These are phyloP conservation scores for Lecanosticta acicola DNA, from an alignment of 2,329 filamentous ascomycete genomes.

Conservation along the genomic window DNA sequence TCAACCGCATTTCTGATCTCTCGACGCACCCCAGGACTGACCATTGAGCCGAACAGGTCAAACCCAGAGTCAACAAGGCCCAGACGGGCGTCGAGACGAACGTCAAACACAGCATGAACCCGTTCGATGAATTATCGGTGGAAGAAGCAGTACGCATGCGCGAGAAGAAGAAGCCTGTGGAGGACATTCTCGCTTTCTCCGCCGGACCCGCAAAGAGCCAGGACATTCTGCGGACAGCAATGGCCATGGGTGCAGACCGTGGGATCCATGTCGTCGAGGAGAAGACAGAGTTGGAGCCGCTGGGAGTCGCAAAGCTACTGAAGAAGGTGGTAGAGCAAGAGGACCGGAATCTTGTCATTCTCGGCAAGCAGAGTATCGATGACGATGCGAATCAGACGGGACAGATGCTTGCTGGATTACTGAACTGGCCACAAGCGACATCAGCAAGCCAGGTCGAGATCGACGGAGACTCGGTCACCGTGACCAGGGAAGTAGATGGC, in stretches of 20 bases:
- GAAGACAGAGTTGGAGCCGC: slow-evolving; percentile 78
- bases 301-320: slow-evolving; percentile 87
- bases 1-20: neutral
- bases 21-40: slow-evolving; percentile 4
- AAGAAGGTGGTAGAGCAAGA: slow-evolving; percentile 73
- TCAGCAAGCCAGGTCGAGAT: slow-evolving; percentile 83
- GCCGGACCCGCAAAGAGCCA: slow-evolving; percentile 82
- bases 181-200: slow-evolving; percentile 84
- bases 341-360: slow-evolving; percentile 82
- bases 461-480: slow-evolving; percentile 63
- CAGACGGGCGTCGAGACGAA: slow-evolving; percentile 85
- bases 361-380: slow-evolving; percentile 98
- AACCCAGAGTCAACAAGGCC: slow-evolving; percentile 64
- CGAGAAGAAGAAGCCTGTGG: slow-evolving; percentile 65
- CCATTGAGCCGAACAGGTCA: slow-evolving; percentile 46
- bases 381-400: slow-evolving; percentile 94
- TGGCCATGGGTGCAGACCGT: slow-evolving; percentile 98
- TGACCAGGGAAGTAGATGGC: slow-evolving; percentile 90
- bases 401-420: slow-evolving; percentile 89
- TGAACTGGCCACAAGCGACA: slow-evolving; percentile 92
- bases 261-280: slow-evolving; percentile 66
- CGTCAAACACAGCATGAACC: slow-evolving; percentile 98
- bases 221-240: slow-evolving; percentile 87
- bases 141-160: slow-evolving; percentile 94
- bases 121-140: slow-evolving; percentile 96